These are phyloP conservation scores for Hanseniaspora clermontiae DNA, from an alignment of 805 yeast species.

Conservation along the genomic window DNA sequence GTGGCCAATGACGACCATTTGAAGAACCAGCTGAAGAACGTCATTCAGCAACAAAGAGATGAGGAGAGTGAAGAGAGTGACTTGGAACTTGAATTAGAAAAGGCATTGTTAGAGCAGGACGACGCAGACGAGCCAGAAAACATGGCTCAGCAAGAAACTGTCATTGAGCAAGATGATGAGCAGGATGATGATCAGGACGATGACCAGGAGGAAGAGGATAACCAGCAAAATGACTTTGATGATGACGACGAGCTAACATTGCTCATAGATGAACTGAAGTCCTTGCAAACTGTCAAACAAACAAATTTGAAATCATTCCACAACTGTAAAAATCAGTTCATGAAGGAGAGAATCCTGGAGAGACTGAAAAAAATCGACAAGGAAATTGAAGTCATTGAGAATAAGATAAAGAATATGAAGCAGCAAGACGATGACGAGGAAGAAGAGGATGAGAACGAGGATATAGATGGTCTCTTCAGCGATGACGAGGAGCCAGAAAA, in stretches of 20 bases:
- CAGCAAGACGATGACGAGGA: neutral
- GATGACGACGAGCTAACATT: conserved; percentile 25
- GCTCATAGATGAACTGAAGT: conserved; percentile 15
- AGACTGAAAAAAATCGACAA: conserved; percentile 12
- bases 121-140: conserved; percentile 20
- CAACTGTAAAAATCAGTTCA: conserved; percentile 13
- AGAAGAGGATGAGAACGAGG: neutral
- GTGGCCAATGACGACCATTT: conserved; percentile 16
- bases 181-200: conserved; percentile 27
- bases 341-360: conserved; percentile 12
- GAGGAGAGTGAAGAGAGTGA: conserved; percentile 20
- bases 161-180: conserved; percentile 21
- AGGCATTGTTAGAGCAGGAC: conserved; percentile 25
- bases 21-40: conserved; percentile 22
- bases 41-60: conserved; percentile 13
- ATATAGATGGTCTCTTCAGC: conserved; percentile 8
- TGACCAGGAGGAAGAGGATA: conserved; percentile 30
- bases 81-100: conserved; percentile 18
- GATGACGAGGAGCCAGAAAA: conserved; percentile 1
- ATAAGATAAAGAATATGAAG: conserved; percentile 1
- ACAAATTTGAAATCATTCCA: conserved; percentile 11
- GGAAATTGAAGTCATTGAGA: conserved; percentile 9
- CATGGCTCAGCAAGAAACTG: neutral
- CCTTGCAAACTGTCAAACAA: conserved; percentile 8
- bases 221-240: conserved; percentile 29